Base-by-base conservation (phyloP, 371 early-diverging fungal species). In the Lichtheimia corymbifera region DNA sequence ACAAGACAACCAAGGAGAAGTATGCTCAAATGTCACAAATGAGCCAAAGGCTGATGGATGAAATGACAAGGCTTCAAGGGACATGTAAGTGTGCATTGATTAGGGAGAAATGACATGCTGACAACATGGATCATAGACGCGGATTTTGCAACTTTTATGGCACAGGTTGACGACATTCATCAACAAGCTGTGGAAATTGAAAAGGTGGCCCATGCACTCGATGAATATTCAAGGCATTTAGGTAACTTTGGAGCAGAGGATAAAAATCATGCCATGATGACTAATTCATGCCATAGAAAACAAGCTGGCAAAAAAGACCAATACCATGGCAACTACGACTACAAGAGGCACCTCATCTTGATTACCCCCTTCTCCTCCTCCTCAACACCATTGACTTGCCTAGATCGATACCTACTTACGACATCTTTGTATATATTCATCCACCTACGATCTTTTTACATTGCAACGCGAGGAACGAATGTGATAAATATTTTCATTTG, bases 221-320 rank as follows among this genome's bases (percentile, higher is more conserved):
- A 86, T 59, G 85, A 85, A 28, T 88, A 88, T 64, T 84, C 88
- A 12, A 69, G 67, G 41, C 71, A 85, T 61, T 63, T 88, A 58
- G 88, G 87, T 83, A 83, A 66, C n/a, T 43, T 12, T 25, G 12
- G 13, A 11, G 35, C 11, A 35, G 35, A 11, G 9, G 9, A 22
- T 22, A 35, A 11, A 35, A 11, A 9, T 0, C 9, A 11, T 35
- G 11, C 9, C 35, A 47, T 22, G 17, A 13, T n/a, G 12, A 7
- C 7, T 47, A 12, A 47, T 47, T 17, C 11, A 5, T n/a, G 6
- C 5, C 22, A 9, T 47, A 47, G 47, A 47, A 47, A 47, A 0
- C 7, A 47, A 47, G 22, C 17, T 47, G 35, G 35, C 35, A 1
- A 47, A 47, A 18, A 47, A 47, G 47, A 22, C 47, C 47, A 47